These are phyloP conservation scores for Agapanthus africanus DNA, from an alignment of 106 monocot species.

Conservation along the genomic window DNA sequence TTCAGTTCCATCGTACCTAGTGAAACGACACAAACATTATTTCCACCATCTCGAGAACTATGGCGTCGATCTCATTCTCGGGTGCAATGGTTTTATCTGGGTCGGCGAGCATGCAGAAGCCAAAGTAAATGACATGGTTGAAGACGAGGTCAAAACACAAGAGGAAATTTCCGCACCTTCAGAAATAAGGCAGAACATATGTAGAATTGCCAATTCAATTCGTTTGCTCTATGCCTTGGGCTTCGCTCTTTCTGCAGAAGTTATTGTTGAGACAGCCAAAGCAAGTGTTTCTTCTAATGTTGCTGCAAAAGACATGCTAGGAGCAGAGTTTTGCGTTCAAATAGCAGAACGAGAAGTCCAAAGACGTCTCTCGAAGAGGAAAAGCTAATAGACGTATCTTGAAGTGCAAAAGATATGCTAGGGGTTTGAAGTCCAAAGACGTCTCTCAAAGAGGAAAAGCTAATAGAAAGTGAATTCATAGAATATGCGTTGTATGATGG, in stretches of 20 bases:
- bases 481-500: no score
- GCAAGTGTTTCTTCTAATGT: slow-evolving; percentile 37
- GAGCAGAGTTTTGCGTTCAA: slow-evolving; percentile 80
- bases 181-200: slow-evolving; percentile 60
- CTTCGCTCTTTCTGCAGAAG: slow-evolving; percentile 65
- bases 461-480: no score
- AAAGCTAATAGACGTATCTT: slow-evolving; percentile 11
- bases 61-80: slow-evolving; percentile 74
- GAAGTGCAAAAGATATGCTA: no score
- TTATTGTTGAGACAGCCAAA: slow-evolving; percentile 49
- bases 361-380: slow-evolving; percentile 36
- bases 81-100: slow-evolving; percentile 94
- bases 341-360: slow-evolving; percentile 74
- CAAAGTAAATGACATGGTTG: slow-evolving; percentile 25
- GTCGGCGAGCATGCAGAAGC: slow-evolving; percentile 65
- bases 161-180: slow-evolving; percentile 24
- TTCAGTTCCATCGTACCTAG: slow-evolving; percentile 62
- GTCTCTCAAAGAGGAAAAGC: no score
- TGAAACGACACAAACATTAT: slow-evolving; percentile 89
- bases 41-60: slow-evolving; percentile 90
- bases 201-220: slow-evolving; percentile 82
- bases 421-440: no score
- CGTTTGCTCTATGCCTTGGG: slow-evolving; percentile 63
- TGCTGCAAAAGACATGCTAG: slow-evolving; percentile 76
- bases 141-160: slow-evolving; percentile 17